Conservation (phyloP, 2,329 filamentous ascomycete genomes). For the Pseudogymnoascus sp. region DNA sequence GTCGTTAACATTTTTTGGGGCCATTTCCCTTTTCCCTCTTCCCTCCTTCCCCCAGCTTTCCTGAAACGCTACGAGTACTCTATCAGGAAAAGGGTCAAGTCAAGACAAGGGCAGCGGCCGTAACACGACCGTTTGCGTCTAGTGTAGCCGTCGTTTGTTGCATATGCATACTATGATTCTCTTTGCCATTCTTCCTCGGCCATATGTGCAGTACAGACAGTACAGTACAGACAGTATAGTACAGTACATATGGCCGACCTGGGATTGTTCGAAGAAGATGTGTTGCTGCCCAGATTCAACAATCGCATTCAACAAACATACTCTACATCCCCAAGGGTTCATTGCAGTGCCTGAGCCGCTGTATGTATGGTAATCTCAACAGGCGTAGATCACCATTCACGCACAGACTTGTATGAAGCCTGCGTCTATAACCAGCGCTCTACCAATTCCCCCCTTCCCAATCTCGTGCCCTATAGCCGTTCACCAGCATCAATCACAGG, state of each 20-base stretch:
- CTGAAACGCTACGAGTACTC: neutral
- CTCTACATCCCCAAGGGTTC: neutral
- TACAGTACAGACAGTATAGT: neutral
- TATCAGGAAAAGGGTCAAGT: neutral
- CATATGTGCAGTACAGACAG: too few species aligned
- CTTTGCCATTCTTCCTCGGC: too few species aligned
- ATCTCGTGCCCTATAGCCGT: neutral
- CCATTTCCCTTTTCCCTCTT: neutral
- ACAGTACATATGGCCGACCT: neutral
- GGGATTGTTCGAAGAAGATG: neutral
- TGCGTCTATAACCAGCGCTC: neutral
- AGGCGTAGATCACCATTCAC: conserved; percentile 4
- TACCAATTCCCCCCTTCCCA: neutral
- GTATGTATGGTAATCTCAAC: conserved; percentile 5
- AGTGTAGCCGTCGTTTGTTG: neutral
- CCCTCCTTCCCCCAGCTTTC: neutral
- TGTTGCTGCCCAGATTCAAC: neutral
- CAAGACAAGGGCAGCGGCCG: neutral
- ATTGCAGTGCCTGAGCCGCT: neutral
- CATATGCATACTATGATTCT: neutral
- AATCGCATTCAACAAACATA: neutral
- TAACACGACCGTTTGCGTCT: conserved; percentile 8
- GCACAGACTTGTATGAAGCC: neutral
- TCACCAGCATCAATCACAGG: neutral
- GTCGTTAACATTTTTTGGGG: neutral